Base-by-base conservation (phyloP, 2,329 filamentous ascomycete genomes). In the Nannizziopsis arthrosporioides region DNA sequence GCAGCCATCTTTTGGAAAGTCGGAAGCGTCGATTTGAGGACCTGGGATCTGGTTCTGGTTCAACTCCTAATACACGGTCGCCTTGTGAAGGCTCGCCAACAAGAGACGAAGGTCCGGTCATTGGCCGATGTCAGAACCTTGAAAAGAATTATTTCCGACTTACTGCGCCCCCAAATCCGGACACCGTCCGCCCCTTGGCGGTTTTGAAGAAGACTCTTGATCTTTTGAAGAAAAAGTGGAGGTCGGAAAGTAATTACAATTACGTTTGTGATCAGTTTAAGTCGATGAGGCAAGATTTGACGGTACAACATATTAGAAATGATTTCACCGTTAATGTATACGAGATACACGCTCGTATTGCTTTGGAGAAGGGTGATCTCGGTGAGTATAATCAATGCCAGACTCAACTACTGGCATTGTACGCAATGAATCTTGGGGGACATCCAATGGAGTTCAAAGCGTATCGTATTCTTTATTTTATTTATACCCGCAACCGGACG, bases 301-400 rank as follows among this genome's bases (percentile, higher is more conserved):
- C 92, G 35, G 92, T 98, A 48, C 92, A 98, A 69, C 90, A 86
- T 62, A 88, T 98, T 71, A 89, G 87, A 70, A 94, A 88, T 68
- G 85, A 93, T 46, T 96, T 98, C 64, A 96, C 92, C 19, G 89
- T 96, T 55, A 84, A 78, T 54, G 92, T 95, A 42, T 98, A 98
- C 69, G 92, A 98, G 71, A 93, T 90, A 53, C 92, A 98, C 70
- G 92, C 90, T 55, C 83, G 92, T 52, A 96, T 98, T 70, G 92
- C 92, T 57, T 75, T 98, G 68, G 90, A 98, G 70, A 95, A 93
- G 77, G 88, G 85, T 71, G 92, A 98, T 75, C 80, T 96, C 74
- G 90, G 92, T 98, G 92, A 98, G 92, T 98, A 98, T 92, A 98
- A 98, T 74, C 92, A 98, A 77, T 98, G 92, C 70, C 92, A 98